Conservation (phyloP, 2,329 filamentous ascomycete species). For the Aspergillus brunneoviolaceus region DNA sequence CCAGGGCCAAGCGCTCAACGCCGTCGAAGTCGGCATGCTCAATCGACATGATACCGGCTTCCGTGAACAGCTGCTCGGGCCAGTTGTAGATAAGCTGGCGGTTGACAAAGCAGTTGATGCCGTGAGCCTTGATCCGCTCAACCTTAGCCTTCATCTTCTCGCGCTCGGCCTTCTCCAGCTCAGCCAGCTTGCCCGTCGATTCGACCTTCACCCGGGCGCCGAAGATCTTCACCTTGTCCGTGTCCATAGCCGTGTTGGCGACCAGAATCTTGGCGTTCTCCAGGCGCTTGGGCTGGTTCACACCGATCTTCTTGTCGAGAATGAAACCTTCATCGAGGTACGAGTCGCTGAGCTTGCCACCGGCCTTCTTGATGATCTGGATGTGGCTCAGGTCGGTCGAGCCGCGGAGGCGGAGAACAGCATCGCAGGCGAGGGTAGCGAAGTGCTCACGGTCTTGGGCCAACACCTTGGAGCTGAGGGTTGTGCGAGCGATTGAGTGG, state of each 20-base stretch:
- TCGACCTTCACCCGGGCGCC: constrained; percentile 95
- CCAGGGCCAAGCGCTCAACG: constrained; percentile 88
- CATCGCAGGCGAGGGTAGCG: constrained; percentile 82
- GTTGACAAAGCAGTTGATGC: constrained; percentile 99
- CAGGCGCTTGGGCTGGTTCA: constrained; percentile 95
- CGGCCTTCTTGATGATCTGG: constrained; percentile 99
- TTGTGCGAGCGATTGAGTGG: constrained; percentile 86
- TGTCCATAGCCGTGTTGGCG: constrained; percentile 98
- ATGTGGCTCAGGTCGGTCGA: constrained; percentile 96
- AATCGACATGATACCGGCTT: constrained; percentile 96
- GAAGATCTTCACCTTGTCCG: constrained; percentile 99
- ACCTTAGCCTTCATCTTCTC: constrained; percentile 99
- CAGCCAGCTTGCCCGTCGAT: constrained; percentile 94
- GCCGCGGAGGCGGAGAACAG: constrained; percentile 83
- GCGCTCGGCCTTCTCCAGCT: constrained; percentile 94
- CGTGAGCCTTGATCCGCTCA: constrained; percentile 96
- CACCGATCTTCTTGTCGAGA: constrained; percentile 97
- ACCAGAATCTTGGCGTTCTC: constrained; percentile 98
- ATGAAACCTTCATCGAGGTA: constrained; percentile 99
- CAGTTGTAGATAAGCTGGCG: constrained; percentile 99
- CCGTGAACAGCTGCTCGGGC: constrained; percentile 97
- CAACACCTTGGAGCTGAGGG: constrained; percentile 94
- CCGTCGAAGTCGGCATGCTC: constrained; percentile 99
- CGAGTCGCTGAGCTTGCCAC: constrained; percentile 94
- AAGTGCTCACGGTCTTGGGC: constrained; percentile 93